A percentile compares a stretch with the other conserved stretches of the same genome.
These are phyloP conservation scores for Lipomyces mesembrius DNA, from an alignment of 805 yeast species.

Conservation along the genomic window DNA sequence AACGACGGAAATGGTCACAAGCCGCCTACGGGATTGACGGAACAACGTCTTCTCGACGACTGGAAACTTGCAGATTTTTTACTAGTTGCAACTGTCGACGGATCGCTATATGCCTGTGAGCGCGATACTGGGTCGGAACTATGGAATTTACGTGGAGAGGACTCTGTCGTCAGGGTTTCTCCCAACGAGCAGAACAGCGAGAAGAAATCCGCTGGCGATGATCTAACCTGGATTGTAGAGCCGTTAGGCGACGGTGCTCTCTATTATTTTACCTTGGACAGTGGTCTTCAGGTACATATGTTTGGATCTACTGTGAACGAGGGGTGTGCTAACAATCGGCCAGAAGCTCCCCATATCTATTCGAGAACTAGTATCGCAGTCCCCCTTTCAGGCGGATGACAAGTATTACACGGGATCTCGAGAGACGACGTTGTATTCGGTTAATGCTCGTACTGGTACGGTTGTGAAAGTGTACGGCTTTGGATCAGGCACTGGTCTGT, in stretches of 20 bases:
- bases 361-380: constrained; percentile 72
- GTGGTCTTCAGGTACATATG: constrained; percentile 63
- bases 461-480: constrained; percentile 72
- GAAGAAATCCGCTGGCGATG: constrained; percentile 41
- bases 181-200: constrained; percentile 33
- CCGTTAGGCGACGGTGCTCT: constrained; percentile 85
- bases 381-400: constrained; percentile 83
- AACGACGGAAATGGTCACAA: not conserved
- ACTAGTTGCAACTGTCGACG: constrained; percentile 81
- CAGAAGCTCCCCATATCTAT: constrained; percentile 73
- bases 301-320: not conserved
- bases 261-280: constrained; percentile 73
- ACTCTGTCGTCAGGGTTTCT: constrained; percentile 59
- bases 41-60: constrained; percentile 50
- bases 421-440: constrained; percentile 71
- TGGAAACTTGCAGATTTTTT: constrained; percentile 62
- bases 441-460: constrained; percentile 76
- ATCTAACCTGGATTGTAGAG: constrained; percentile 82
- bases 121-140: constrained; percentile 72
- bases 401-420: constrained; percentile 82
- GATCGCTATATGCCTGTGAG: constrained; percentile 79
- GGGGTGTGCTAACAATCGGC: not conserved
- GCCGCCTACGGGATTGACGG: not conserved
- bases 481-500: constrained; percentile 46
- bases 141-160: constrained; percentile 75